Base-by-base conservation (phyloP, 2,329 filamentous ascomycete species). In the Pseudogymnoascus sp. region DNA sequence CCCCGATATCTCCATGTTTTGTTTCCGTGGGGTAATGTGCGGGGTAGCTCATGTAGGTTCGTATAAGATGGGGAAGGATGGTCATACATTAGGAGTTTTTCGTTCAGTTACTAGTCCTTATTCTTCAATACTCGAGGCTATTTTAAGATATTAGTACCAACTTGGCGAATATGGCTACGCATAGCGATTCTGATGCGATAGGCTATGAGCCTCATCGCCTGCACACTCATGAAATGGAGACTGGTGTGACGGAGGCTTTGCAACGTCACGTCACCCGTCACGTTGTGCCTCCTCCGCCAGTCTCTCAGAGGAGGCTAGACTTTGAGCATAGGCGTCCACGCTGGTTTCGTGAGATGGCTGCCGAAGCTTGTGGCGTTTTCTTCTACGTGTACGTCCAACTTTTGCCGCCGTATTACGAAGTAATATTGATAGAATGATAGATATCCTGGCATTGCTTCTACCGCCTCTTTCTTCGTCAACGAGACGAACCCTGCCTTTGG, bases 301-400 rank as follows among this genome's bases (percentile, higher is more conserved):
- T 85, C 7, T 80, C 81, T 3, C 78, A 84, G 68, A 75, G 79
- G 14, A 82, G 78, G 66, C 78, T 85, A 61, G 75, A 81, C 68
- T 83, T 83, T 65, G 83, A 86, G 71, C 77, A 80, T 66, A 64
- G 73, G 2, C 75, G 83, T 60, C 83, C 83, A 10, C 74, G 80
- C 64, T 81, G 80, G 77, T 72, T 85, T 39, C 74, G 83, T 61
- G 81, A 85, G 69, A 81, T 80, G 74, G 74, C 80, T 66, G 83
- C 80, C 3, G 83, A 86, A 70, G 81, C 81, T 3, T 80, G 80
- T 0, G 82, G 83, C 2, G 81, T 84, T 3, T 84, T 84, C 75
- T 81, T 83, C 69, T 83, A 81, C 69, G 80, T 80, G 72, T 77
- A 64, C 61, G 71, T 68, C 7, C 18, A 18, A n/a, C 26, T 34